A percentile compares a stretch with the other conserved stretches of the same genome.
Evolutionary conservation across 139 green algal genomes (phyloP).

Genomic region (Chlorella sp.): DNA sequence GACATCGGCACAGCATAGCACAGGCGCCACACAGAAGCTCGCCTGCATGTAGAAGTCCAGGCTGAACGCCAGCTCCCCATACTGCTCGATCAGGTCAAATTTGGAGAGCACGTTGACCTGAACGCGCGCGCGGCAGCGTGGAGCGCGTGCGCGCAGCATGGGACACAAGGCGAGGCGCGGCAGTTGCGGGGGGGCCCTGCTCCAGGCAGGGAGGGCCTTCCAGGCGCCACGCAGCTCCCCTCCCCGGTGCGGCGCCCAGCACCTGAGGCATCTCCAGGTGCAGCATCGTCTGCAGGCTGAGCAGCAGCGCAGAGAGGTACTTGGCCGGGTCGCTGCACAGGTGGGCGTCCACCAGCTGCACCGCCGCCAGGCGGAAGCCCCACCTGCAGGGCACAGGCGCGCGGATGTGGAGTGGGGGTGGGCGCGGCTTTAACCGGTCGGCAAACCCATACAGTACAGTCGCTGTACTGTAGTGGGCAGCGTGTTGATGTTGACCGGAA

Average conservation of each 20-base stretch:
- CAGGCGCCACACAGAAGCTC: not conserved
- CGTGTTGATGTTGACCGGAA: no score
- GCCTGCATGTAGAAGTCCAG: slow-evolving; percentile 92
- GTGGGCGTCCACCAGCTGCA: slow-evolving; percentile 95
- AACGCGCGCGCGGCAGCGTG: slow-evolving; percentile 33
- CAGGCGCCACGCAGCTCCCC: slow-evolving; percentile 49
- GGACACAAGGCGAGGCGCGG: not conserved
- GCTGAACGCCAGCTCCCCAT: slow-evolving; percentile 88
- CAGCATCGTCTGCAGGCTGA: slow-evolving; percentile 93
- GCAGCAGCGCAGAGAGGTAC: slow-evolving; percentile 79
- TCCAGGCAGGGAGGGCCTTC: slow-evolving; percentile 42
- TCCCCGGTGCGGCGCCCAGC: not conserved
- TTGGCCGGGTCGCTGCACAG: slow-evolving; percentile 86
- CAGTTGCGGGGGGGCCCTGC: not conserved
- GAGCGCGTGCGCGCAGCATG: no score
- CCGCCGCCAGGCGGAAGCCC: slow-evolving; percentile 33
- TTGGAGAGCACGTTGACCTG: slow-evolving; percentile 88
- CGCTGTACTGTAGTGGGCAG: no score
- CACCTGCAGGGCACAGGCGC: no score
- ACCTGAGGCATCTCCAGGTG: slow-evolving; percentile 95
- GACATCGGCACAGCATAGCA: no score
- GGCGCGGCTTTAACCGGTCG: no score
- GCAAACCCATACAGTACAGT: no score
- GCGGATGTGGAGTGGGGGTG: no score
- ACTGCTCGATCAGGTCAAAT: slow-evolving; percentile 84